phyloP scores from a whole-genome alignment of 2,329 filamentous ascomycete genomes.

The Aspergillus fischeri region DNA sequence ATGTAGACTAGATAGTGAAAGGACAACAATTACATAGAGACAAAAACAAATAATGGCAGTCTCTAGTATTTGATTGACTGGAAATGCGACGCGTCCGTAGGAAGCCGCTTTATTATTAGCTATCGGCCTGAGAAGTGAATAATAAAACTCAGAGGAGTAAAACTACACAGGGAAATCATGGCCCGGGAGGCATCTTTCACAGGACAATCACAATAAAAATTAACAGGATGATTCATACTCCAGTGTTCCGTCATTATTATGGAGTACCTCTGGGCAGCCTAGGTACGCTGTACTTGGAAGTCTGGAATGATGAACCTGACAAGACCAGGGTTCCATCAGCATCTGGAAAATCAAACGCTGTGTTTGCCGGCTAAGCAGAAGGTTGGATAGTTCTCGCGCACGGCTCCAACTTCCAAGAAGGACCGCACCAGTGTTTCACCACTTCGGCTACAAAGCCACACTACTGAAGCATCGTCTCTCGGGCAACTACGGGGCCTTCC shows the following conservation, averaged over 20 bases:
- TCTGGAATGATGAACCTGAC: not conserved
- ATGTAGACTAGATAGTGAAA: not conserved
- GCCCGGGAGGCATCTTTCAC: too few species aligned
- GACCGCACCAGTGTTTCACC: constrained; percentile 23
- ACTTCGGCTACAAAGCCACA: not conserved
- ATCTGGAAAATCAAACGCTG: not conserved
- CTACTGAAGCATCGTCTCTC: constrained; percentile 9
- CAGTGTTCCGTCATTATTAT: not conserved
- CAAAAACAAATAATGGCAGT: not conserved
- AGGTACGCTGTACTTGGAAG: not conserved
- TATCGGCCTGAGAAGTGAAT: not conserved
- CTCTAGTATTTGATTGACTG: not conserved
- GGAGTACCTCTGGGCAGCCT: not conserved
- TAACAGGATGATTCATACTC: not conserved
- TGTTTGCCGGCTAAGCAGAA: constrained; percentile 2
- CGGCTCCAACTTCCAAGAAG: constrained; percentile 3
- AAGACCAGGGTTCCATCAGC: not conserved
- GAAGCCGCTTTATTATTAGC: not conserved
- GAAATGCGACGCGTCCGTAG: not conserved
- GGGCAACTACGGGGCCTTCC: constrained; percentile 10
- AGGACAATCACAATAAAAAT: not conserved
- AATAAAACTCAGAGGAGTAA: too few species aligned
- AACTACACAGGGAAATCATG: too few species aligned
- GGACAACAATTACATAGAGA: not conserved
- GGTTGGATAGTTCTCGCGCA: constrained; percentile 11